phyloP scores from a whole-genome alignment of 768 basidiomycete genomes.

The Tylopilus intermedius region DNA sequence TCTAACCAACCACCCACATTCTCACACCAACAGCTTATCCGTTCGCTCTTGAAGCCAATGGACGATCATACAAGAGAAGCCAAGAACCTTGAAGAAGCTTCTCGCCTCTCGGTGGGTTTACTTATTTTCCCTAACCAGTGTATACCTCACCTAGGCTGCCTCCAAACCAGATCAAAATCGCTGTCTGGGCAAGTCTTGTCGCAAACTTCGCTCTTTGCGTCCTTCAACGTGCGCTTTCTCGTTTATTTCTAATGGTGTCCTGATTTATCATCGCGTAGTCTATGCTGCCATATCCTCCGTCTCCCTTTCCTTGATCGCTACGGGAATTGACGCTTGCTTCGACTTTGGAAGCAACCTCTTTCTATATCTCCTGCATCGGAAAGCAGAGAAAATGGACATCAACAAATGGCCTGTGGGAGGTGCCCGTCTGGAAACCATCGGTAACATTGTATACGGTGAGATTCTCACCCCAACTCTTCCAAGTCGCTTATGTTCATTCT shows the following conservation, averaged over 20 bases:
- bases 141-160: not conserved
- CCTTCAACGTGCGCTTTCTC: conserved; percentile 50
- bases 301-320: conserved; percentile 85
- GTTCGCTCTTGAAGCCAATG: conserved; percentile 85
- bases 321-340: conserved; percentile 82
- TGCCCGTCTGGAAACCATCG: conserved; percentile 83
- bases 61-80: conserved; percentile 86
- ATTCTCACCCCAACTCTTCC: not conserved
- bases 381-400: conserved; percentile 63
- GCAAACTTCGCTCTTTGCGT: conserved; percentile 70
- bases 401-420: conserved; percentile 94
- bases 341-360: conserved; percentile 81
- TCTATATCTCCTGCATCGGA: conserved; percentile 74
- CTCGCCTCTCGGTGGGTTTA: conserved; percentile 57
- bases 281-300: conserved; percentile 86
- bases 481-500: conserved; percentile 2
- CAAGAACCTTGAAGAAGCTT: conserved; percentile 57
- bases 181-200: conserved; percentile 77
- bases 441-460: conserved; percentile 79
- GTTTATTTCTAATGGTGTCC: not conserved
- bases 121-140: not conserved
- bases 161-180: conserved; percentile 72
- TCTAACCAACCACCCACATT: not conserved
- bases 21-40: conserved; percentile 60
- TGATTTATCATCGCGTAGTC: conserved; percentile 42